Conservation (phyloP, 2,329 filamentous ascomycete species). For the Trichoderma polysporum region DNA sequence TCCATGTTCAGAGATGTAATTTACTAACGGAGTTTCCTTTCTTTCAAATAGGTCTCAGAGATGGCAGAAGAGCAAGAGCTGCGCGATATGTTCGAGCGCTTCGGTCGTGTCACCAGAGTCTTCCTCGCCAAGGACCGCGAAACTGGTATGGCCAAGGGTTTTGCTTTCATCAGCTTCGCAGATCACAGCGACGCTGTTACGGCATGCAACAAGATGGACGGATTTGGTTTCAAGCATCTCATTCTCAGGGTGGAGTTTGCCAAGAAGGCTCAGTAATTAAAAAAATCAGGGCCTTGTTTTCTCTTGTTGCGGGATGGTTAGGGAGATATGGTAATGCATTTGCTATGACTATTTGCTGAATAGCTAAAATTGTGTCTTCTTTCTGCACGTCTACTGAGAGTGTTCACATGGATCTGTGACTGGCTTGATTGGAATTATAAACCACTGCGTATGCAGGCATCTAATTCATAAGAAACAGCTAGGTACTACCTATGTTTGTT, state of each 20-base stretch:
- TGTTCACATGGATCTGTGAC: not conserved
- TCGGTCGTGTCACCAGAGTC: constrained; percentile 92
- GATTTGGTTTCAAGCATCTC: constrained; percentile 84
- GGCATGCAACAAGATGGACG: constrained; percentile 97
- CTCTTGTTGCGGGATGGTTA: constrained; percentile 34
- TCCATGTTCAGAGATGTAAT: not conserved
- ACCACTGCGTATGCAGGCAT: not conserved
- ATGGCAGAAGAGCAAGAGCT: constrained; percentile 95
- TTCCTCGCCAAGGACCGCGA: constrained; percentile 98
- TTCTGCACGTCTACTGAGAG: not conserved
- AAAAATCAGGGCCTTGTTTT: constrained; percentile 25
- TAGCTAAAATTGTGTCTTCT: constrained; percentile 16
- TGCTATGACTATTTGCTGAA: constrained; percentile 19
- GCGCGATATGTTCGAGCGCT: constrained; percentile 96
- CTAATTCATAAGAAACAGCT: not conserved
- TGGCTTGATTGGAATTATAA: not conserved
- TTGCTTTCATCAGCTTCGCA: constrained; percentile 96
- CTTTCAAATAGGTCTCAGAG: constrained; percentile 72
- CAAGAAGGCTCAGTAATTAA: constrained; percentile 60
- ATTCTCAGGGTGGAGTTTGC: constrained; percentile 87
- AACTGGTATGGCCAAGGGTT: constrained; percentile 94
- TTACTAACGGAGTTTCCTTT: not conserved
- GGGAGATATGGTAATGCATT: constrained; percentile 27
- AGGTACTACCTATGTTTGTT: not conserved
- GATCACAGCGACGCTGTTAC: constrained; percentile 86